These are phyloP conservation scores for Solanum peruvianum DNA, from an alignment of 257 asterid species.

Conservation along the genomic window DNA sequence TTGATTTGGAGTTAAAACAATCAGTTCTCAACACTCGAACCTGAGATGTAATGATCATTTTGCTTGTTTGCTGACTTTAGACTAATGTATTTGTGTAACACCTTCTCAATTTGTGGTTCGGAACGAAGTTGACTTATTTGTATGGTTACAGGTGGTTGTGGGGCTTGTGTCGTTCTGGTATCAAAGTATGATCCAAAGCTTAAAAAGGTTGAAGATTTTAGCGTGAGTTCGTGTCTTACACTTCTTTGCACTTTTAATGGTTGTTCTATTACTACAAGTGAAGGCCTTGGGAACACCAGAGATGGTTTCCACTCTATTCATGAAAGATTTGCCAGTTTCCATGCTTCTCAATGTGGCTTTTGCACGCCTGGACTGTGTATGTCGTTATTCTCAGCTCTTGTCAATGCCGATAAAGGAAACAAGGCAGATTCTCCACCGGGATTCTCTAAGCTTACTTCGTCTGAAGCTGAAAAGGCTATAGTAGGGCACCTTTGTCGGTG, in stretches of 20 bases:
- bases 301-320: slow-evolving; percentile 74
- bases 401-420: slow-evolving; percentile 29
- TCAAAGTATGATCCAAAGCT: slow-evolving; percentile 36
- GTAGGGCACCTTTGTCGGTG: slow-evolving; percentile 66
- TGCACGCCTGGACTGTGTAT: slow-evolving; percentile 80
- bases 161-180: slow-evolving; percentile 66
- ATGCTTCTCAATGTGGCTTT: slow-evolving; percentile 75
- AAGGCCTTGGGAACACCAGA: slow-evolving; percentile 68
- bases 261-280: slow-evolving; percentile 57
- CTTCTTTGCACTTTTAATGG: slow-evolving; percentile 60
- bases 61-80: neutral
- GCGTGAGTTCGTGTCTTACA: slow-evolving; percentile 55
- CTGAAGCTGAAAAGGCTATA: slow-evolving; percentile 58
- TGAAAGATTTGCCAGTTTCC: slow-evolving; percentile 63
- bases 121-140: neutral
- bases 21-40: neutral
- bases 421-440: slow-evolving; percentile 29
- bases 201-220: slow-evolving; percentile 26
- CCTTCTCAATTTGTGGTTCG: neutral
- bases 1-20: neutral
- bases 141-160: slow-evolving; percentile 56
- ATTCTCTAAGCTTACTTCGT: slow-evolving; percentile 45
- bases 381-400: slow-evolving; percentile 56
- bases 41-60: neutral
- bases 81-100: neutral